phyloP scores from a whole-genome alignment of 805 yeast genomes.

The Candida andamanensis region DNA sequence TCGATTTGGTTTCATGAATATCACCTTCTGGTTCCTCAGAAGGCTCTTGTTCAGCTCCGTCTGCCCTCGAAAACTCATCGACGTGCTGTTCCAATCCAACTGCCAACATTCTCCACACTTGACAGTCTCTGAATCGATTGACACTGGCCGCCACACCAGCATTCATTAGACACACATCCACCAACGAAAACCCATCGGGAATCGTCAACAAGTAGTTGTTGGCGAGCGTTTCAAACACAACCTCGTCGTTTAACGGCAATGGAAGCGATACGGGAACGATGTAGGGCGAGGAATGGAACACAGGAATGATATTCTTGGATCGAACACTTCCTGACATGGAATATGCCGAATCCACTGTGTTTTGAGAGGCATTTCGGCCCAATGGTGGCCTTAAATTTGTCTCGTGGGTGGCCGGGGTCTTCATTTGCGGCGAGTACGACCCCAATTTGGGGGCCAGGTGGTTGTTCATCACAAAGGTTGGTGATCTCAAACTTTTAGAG shows the following conservation, averaged over 20 bases:
- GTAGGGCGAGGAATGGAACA: conserved; percentile 27
- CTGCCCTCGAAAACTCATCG: background rate
- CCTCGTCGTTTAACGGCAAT: conserved; percentile 37
- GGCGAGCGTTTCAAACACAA: conserved; percentile 45
- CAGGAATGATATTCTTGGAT: conserved; percentile 7
- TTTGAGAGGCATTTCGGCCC: conserved; percentile 28
- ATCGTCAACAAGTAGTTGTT: conserved; percentile 43
- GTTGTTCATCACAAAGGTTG: too few species aligned
- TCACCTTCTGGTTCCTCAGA: conserved; percentile 3
- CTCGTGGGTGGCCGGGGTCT: conserved; percentile 11
- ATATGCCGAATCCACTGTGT: conserved; percentile 28
- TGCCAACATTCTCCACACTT: conserved; percentile 57
- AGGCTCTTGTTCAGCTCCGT: background rate
- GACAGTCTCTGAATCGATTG: conserved; percentile 49
- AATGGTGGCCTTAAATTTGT: conserved; percentile 27
- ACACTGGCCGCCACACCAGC: conserved; percentile 52
- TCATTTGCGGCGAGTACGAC: conserved; percentile 3
- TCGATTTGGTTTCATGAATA: conserved; percentile 16
- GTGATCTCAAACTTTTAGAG: conserved; percentile 10
- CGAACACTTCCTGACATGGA: conserved; percentile 15
- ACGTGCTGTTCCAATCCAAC: conserved; percentile 38
- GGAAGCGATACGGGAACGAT: conserved; percentile 41
- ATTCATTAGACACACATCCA: conserved; percentile 54
- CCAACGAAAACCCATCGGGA: conserved; percentile 45
- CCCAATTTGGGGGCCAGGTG: conserved; percentile 1